phyloP scores from a whole-genome alignment of 148 eudicot species.

The Vaccinium macrocarpon region DNA sequence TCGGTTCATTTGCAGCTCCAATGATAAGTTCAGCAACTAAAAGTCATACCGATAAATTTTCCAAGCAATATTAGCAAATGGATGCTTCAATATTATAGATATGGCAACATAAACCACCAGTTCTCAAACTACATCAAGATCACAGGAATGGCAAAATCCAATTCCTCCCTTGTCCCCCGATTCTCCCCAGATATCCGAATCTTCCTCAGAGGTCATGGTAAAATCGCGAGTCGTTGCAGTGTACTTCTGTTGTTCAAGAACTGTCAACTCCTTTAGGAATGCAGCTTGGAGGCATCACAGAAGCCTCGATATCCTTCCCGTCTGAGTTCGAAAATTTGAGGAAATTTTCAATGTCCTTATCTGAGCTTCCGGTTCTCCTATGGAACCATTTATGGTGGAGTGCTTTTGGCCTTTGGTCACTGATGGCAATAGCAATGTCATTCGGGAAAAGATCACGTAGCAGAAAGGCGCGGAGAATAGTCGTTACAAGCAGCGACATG shows the following conservation, averaged over 20 bases:
- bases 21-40: neutral
- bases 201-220: constrained; percentile 13
- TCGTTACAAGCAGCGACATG: constrained; percentile 47
- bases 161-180: neutral
- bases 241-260: constrained; percentile 10
- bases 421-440: constrained; percentile 81
- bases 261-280: neutral
- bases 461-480: constrained; percentile 68
- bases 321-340: constrained; percentile 44
- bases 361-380: constrained; percentile 43
- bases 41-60: neutral
- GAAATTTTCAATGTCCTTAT: constrained; percentile 45
- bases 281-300: constrained; percentile 15
- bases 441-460: constrained; percentile 75
- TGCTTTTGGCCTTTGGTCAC: constrained; percentile 54
- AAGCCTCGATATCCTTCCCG: constrained; percentile 40
- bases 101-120: neutral
- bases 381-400: constrained; percentile 49
- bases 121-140: neutral
- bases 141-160: neutral
- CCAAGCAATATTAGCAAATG: neutral
- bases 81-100: neutral
- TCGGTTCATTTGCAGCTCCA: too few species aligned
- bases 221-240: neutral
- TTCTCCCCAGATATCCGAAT: neutral